Conservation (phyloP, 305 asterid genomes). For the Lippia alba region DNA sequence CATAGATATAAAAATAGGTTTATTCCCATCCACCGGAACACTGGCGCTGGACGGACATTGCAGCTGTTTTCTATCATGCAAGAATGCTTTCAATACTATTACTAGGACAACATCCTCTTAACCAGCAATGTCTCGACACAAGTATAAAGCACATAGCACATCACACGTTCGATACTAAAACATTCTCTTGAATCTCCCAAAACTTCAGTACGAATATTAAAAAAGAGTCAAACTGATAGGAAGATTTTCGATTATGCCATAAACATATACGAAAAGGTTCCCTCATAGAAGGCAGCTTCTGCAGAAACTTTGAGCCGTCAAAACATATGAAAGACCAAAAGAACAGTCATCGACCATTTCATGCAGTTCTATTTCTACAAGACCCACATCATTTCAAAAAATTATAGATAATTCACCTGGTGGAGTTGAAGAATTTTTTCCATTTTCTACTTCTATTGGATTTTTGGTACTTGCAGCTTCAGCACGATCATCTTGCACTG, state of each 20-base stretch:
- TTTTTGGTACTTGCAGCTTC: slow-evolving; percentile 45
- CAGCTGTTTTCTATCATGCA: not conserved
- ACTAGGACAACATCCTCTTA: slow-evolving; percentile 8
- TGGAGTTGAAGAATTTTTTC: slow-evolving; percentile 37
- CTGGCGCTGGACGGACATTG: slow-evolving; percentile 3
- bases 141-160: slow-evolving; percentile 19
- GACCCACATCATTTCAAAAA: slow-evolving; percentile 26
- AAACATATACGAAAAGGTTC: slow-evolving; percentile 4
- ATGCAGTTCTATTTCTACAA: slow-evolving; percentile 12
- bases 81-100: not conserved
- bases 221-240: slow-evolving; percentile 9
- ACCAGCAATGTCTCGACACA: not conserved
- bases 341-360: slow-evolving; percentile 8
- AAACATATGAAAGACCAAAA: slow-evolving; percentile 23
- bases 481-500: slow-evolving; percentile 42
- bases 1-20: not conserved
- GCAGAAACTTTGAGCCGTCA: slow-evolving; percentile 25
- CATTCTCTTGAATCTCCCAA: not conserved
- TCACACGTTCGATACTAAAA: slow-evolving; percentile 17
- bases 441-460: slow-evolving; percentile 40
- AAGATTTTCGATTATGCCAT: slow-evolving; percentile 4
- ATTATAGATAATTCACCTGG: slow-evolving; percentile 51
- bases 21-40: not conserved
- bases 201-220: not conserved
- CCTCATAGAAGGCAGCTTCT: slow-evolving; percentile 13